A percentile compares a stretch with the other conserved stretches of the same genome.
phyloP scores from a whole-genome alignment of 2,329 filamentous ascomycete species.

The Fusarium tanahbumbuense region DNA sequence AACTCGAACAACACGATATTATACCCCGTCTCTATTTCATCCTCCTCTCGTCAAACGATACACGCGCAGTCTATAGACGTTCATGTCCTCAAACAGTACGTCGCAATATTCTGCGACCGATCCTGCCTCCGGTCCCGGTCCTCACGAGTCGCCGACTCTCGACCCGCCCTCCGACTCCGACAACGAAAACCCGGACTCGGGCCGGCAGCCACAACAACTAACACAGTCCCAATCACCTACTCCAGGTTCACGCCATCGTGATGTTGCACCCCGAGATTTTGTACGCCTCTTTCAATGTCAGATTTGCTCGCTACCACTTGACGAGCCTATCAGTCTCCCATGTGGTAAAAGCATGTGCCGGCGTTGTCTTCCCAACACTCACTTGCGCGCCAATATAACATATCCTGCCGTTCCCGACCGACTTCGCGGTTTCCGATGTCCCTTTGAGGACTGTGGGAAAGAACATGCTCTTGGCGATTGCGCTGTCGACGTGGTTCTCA shows the following conservation, averaged over 20 bases:
- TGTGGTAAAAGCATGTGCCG: conserved; percentile 85
- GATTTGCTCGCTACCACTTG: conserved; percentile 75
- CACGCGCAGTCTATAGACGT: conserved; percentile 23
- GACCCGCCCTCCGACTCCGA: conserved; percentile 17
- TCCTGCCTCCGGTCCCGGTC: conserved; percentile 30
- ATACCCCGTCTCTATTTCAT: conserved; percentile 1
- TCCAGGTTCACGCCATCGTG: conserved; percentile 16
- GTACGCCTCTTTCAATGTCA: conserved; percentile 82
- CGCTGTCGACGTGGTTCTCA: conserved; percentile 78
- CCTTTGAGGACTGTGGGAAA: conserved; percentile 71
- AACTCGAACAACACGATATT: not conserved
- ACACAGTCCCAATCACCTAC: conserved; percentile 22
- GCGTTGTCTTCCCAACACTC: conserved; percentile 75
- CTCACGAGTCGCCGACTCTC: conserved; percentile 6
- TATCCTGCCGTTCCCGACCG: conserved; percentile 78
- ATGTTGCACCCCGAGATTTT: conserved; percentile 47
- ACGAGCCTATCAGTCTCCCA: conserved; percentile 78
- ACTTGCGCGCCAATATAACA: conserved; percentile 75
- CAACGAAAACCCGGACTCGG: conserved; percentile 14
- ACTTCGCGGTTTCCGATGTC: conserved; percentile 78
- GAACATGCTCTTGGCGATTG: conserved; percentile 85
- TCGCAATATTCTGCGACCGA: conserved; percentile 26
- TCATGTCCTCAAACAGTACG: conserved; percentile 37
- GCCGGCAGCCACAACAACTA: conserved; percentile 14
- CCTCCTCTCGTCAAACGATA: not conserved